Evolutionary conservation across 768 basidiomycete species (phyloP).

Genomic region (Glaciozyma martinii): DNA sequence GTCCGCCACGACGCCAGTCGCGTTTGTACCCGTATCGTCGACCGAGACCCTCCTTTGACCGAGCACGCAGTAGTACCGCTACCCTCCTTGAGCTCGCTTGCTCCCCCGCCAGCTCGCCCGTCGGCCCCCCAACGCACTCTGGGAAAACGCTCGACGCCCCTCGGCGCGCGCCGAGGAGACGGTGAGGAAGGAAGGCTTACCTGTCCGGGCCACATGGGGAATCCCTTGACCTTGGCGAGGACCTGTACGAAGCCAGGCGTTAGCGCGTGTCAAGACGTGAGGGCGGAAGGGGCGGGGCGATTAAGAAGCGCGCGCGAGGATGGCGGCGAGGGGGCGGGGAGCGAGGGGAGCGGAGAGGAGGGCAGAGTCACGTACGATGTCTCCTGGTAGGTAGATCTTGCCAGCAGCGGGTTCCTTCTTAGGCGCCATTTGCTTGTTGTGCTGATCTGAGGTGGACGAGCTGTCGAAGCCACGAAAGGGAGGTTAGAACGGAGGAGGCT

Average conservation of each 20-base stretch:
- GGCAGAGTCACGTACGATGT: slow-evolving; percentile 10
- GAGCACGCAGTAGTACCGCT: not conserved
- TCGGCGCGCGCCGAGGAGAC: no score
- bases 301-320: not conserved
- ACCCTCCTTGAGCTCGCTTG: not conserved
- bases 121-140: no score
- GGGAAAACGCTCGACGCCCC: no score
- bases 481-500: no score
- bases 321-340: not conserved
- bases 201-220: slow-evolving; percentile 88
- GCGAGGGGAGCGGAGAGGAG: not conserved
- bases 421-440: not conserved
- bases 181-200: slow-evolving; percentile 49
- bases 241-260: slow-evolving; percentile 42
- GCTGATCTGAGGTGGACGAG: not conserved
- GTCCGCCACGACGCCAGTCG: not conserved
- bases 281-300: not conserved
- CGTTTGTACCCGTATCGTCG: not conserved
- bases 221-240: slow-evolving; percentile 85
- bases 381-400: slow-evolving; percentile 6
- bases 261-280: not conserved
- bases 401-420: slow-evolving; percentile 13
- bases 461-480: no score
- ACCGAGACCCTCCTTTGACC: not conserved
- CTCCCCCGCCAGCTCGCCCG: not conserved